Conservation (phyloP, 2,329 filamentous ascomycete species). For the Microdochium nivale region DNA sequence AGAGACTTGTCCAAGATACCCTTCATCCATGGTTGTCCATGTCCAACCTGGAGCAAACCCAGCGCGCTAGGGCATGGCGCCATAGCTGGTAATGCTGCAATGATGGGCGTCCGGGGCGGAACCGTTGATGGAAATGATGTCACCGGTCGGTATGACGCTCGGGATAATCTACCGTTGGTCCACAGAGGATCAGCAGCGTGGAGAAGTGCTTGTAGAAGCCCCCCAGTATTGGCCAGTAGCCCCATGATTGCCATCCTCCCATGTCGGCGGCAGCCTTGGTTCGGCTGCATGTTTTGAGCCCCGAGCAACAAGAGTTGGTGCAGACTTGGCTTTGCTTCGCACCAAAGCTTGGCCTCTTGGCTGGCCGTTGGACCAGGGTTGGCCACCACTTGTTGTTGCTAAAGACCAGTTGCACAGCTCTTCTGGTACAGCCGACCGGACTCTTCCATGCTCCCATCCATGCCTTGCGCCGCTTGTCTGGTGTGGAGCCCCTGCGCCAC, state of each 20-base stretch:
- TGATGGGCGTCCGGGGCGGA: background rate
- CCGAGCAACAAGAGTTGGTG: background rate
- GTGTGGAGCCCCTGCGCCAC: no score
- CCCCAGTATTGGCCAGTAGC: background rate
- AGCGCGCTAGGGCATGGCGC: background rate
- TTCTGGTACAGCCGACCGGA: no score
- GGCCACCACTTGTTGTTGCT: background rate
- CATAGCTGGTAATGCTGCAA: background rate
- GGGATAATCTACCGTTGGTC: background rate
- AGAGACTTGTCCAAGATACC: no score
- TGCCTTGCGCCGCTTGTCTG: no score
- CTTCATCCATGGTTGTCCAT: no score
- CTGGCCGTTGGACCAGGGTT: background rate
- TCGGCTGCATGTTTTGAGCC: background rate
- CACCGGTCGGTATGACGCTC: background rate
- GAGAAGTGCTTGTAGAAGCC: background rate
- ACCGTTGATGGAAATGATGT: background rate
- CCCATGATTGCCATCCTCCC: background rate
- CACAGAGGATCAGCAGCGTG: background rate
- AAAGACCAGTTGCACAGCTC: no score
- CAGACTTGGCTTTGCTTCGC: background rate
- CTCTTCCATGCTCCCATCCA: no score
- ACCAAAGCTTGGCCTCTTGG: background rate
- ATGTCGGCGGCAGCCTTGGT: background rate
- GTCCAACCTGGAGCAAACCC: background rate